Conservation (phyloP, 2,329 filamentous ascomycete genomes). For the Colletotrichum kahawae region DNA sequence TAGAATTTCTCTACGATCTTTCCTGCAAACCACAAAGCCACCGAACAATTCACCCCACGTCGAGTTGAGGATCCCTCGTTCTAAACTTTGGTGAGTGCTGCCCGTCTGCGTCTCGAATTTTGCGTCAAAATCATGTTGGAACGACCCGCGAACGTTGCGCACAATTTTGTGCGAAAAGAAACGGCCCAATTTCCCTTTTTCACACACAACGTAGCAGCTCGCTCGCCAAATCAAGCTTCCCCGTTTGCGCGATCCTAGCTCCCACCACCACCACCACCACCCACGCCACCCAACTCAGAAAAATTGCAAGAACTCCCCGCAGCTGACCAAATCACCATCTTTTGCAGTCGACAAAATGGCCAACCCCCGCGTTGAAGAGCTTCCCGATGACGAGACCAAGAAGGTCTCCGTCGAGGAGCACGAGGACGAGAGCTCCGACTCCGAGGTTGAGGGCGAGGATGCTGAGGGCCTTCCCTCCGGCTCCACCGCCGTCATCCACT, state of each 20-base stretch:
- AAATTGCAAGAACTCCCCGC: not conserved
- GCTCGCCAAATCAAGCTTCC: slow-evolving; percentile 18
- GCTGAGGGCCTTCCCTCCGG: slow-evolving; percentile 70
- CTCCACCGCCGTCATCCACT: slow-evolving; percentile 90
- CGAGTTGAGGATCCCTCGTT: slow-evolving; percentile 29
- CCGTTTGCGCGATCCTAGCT: slow-evolving; percentile 20
- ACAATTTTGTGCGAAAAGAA: slow-evolving; percentile 14
- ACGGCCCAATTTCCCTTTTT: slow-evolving; percentile 6
- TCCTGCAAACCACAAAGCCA: slow-evolving; percentile 25
- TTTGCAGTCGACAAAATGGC: slow-evolving; percentile 71
- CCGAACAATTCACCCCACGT: slow-evolving; percentile 8
- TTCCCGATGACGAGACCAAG: slow-evolving; percentile 88
- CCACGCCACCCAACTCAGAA: not conserved
- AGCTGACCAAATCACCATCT: not conserved
- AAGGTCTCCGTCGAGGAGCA: slow-evolving; percentile 81
- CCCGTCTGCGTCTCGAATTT: not conserved
- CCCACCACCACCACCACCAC: slow-evolving; percentile 15
- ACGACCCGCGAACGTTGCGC: not conserved
- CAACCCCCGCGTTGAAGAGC: slow-evolving; percentile 97
- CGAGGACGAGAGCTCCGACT: slow-evolving; percentile 74
- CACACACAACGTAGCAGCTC: not conserved
- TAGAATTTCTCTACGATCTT: slow-evolving; percentile 47
- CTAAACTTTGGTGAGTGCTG: slow-evolving; percentile 40
- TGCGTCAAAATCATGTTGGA: not conserved
- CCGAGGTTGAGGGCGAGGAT: slow-evolving; percentile 63